phyloP scores from a whole-genome alignment of 129 eudicot genomes.

The Daucus carota region DNA sequence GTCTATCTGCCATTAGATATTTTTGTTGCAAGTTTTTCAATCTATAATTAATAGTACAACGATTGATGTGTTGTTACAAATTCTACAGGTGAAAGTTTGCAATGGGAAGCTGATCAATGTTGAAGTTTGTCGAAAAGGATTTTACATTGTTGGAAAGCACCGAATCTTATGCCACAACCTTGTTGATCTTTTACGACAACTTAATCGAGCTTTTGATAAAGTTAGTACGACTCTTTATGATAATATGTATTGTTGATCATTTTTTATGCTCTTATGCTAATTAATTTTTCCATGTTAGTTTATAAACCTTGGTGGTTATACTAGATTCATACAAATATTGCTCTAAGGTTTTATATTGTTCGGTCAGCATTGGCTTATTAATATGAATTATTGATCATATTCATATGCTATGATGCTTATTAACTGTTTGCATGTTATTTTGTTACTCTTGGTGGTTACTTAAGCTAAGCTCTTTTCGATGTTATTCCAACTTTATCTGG shows the following conservation, averaged over 20 bases:
- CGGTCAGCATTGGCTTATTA: not conserved
- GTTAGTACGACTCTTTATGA: slow-evolving; percentile 38
- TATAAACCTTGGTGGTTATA: not conserved
- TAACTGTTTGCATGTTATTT: not conserved
- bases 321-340: not conserved
- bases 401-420: not conserved
- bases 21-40: not conserved
- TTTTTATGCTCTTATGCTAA: not conserved
- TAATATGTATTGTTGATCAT: not conserved
- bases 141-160: slow-evolving; percentile 70
- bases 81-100: slow-evolving; percentile 70
- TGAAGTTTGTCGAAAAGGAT: slow-evolving; percentile 85
- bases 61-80: not conserved
- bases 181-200: slow-evolving; percentile 82
- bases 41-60: not conserved
- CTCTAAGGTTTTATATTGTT: not conserved
- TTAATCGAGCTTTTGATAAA: slow-evolving; percentile 88
- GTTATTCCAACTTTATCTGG: not conserved
- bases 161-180: slow-evolving; percentile 78
- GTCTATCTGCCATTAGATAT: not conserved
- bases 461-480: not conserved
- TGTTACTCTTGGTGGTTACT: not conserved
- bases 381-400: not conserved
- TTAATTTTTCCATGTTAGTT: not conserved
- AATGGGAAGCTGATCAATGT: slow-evolving; percentile 73